Evolutionary conservation across 2,329 filamentous ascomycete genomes (phyloP).

Genomic region (Neofusicoccum parvum): DNA sequence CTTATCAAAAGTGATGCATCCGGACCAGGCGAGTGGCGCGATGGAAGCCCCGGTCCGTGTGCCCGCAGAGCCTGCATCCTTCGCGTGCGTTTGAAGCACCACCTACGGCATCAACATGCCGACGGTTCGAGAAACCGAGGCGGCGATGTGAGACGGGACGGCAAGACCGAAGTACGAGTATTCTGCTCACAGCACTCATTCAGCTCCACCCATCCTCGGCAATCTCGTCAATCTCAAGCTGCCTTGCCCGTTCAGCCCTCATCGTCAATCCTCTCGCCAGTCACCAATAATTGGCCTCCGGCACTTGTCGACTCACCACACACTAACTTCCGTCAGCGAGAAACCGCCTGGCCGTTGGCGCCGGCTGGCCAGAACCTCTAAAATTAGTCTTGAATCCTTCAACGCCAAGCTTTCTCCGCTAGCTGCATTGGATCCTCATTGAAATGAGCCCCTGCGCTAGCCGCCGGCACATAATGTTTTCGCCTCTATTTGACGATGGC

Average conservation of each 20-base stretch:
- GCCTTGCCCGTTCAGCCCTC: neutral
- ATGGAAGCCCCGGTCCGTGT: slow-evolving; percentile 2
- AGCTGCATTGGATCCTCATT: neutral
- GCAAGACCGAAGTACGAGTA: too few relatives aligned
- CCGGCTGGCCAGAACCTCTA: slow-evolving; percentile 4
- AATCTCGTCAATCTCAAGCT: too few relatives aligned
- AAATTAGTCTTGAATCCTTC: slow-evolving; percentile 11
- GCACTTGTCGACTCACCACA: neutral
- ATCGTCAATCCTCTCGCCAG: neutral
- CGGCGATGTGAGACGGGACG: neutral
- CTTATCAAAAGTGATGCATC: neutral
- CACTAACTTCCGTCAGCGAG: neutral
- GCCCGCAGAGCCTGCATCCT: neutral
- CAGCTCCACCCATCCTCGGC: too few relatives aligned
- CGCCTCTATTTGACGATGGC: too few relatives aligned
- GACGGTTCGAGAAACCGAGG: neutral
- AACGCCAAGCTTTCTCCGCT: slow-evolving; percentile 1
- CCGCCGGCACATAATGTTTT: neutral
- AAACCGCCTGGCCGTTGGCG: neutral
- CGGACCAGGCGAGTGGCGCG: neutral
- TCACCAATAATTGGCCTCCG: neutral
- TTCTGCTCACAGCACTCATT: too few relatives aligned
- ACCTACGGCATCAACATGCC: neutral
- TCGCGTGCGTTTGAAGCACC: neutral
- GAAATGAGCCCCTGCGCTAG: slow-evolving; percentile 19